Evolutionary conservation across 352 stramenopile species (phyloP), one percentile per base, ranked within the genome.

Genomic region (Globisporangium nunn): DNA sequence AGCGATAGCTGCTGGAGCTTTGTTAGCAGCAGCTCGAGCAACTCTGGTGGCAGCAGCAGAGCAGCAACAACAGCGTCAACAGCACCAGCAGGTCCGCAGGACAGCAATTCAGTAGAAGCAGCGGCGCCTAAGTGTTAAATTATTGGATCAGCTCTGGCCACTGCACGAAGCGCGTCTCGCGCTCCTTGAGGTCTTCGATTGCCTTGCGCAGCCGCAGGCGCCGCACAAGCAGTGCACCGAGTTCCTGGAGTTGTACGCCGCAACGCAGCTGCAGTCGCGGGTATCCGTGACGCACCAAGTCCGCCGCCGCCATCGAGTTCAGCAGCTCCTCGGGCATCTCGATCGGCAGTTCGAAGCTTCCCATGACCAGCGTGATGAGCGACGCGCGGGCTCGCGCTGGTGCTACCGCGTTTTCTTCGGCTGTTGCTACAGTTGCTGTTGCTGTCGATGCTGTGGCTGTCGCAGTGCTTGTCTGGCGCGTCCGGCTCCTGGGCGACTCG

Each of bases 321-420:
- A 79, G 60, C 40, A 88, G 53, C 17, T 64, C 63, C 48, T 78
- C 74, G 0, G 72, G 64, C n/a, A 89, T 64, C 40, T 92, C 78
- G 39, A 92, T 71, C n/a, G 69, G 63, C 45, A 85, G 40, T 44
- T 90, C 74, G 52, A 87, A 88, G 55, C 63, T 78, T 12, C 74
- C 82, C 78, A 92, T 80, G 30, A 68, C 52, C 15, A 58, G 58
- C 43, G 54, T 44, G 4, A 58, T 43, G 23, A 49, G 33, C 12
- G 44, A 50, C 23, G 51, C 29, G 30, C 23, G 46, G 17, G 45
- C 40, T 11, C 47, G 45, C 17, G 37, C 14, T 7, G 29, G 29
- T 8, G 17, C 7, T 1, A 41, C 28, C 11, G 39, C 35, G 29
- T 3, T 17, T 3, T 4, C 37, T 15, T 28, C 37, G 46, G 31